phyloP scores from a whole-genome alignment of 495 filamentous ascomycete genomes.

The Friedmanniomyces simplex region DNA sequence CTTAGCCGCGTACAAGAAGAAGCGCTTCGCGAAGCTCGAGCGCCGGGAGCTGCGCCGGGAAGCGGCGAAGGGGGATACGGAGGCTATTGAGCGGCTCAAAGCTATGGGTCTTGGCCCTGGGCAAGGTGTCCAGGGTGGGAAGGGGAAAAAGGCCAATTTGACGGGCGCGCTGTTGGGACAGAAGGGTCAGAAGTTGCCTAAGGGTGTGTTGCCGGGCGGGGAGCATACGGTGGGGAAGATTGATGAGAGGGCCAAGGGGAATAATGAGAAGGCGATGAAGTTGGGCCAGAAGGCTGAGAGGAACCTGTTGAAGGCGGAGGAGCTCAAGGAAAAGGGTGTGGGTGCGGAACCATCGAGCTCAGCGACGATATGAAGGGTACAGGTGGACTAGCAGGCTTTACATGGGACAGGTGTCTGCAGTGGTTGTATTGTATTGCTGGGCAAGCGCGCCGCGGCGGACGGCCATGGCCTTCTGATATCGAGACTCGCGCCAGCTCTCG shows the following conservation, averaged over 20 bases:
- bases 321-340: background rate
- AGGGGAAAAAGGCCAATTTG: slow-evolving; percentile 10
- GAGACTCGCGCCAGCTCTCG: no score
- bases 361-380: background rate
- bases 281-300: slow-evolving; percentile 5
- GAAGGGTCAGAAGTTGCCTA: slow-evolving; percentile 22
- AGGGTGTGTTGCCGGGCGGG: slow-evolving; percentile 23
- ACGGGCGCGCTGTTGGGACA: slow-evolving; percentile 15
- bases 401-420: no score
- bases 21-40: slow-evolving; percentile 31
- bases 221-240: slow-evolving; percentile 20
- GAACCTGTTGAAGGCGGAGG: background rate
- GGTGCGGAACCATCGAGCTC: background rate
- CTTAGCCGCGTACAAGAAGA: slow-evolving; percentile 37
- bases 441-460: no score
- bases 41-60: slow-evolving; percentile 11
- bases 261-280: slow-evolving; percentile 21
- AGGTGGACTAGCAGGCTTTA: no score
- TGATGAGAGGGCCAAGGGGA: slow-evolving; percentile 18
- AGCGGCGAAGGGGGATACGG: slow-evolving; percentile 8
- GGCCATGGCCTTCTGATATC: no score
- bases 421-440: no score
- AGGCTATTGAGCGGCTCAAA: slow-evolving; percentile 8
- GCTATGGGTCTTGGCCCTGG: slow-evolving; percentile 18
- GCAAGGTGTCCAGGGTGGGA: slow-evolving; percentile 10